Conservation (phyloP, 1,284 basidiomycete species). For the Leccinum angustisporum region DNA sequence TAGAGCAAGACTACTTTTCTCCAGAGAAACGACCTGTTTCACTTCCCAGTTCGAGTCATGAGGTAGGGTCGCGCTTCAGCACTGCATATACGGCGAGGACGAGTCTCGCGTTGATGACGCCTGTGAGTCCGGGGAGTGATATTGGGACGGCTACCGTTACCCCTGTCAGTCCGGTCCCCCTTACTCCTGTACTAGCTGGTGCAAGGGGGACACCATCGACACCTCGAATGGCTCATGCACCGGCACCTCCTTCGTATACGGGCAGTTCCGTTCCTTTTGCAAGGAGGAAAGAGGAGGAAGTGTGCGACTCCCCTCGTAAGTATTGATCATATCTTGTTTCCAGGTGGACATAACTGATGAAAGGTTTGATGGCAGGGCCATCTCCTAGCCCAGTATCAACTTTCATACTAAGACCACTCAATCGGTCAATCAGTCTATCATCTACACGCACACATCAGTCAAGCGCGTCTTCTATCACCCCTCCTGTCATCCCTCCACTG, state of each 20-base stretch:
- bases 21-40: constrained; percentile 40
- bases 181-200: constrained; percentile 25
- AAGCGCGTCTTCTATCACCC: constrained; percentile 34
- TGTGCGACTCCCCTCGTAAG: constrained; percentile 32
- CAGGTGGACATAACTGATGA: constrained; percentile 8
- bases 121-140: constrained; percentile 24
- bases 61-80: constrained; percentile 26
- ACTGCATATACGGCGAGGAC: constrained; percentile 27
- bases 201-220: constrained; percentile 17
- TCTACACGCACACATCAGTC: constrained; percentile 58
- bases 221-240: constrained; percentile 16
- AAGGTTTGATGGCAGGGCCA: constrained; percentile 22
- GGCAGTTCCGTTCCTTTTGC: constrained; percentile 24
- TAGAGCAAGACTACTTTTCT: constrained; percentile 55
- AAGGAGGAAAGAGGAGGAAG: constrained; percentile 32
- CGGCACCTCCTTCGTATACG: constrained; percentile 25
- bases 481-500: constrained; percentile 54
- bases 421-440: constrained; percentile 38
- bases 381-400: constrained; percentile 33
- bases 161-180: constrained; percentile 31
- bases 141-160: constrained; percentile 26
- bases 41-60: constrained; percentile 32
- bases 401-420: constrained; percentile 34
- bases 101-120: constrained; percentile 27
- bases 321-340: neutral